These are phyloP conservation scores for Noccaea caerulescens DNA, from an alignment of 345 rosid species.

Conservation along the genomic window DNA sequence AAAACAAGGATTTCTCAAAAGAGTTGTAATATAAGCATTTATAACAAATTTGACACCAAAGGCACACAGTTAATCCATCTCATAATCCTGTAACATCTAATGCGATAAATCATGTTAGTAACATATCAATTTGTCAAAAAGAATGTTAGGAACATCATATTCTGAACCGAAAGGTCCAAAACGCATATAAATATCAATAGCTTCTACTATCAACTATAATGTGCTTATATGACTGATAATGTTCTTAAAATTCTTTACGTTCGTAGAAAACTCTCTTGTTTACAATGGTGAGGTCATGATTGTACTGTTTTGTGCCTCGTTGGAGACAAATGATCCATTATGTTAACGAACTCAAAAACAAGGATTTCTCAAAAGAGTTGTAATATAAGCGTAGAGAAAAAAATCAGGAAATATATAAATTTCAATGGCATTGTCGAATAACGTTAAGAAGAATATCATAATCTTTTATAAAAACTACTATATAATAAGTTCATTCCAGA, in stretches of 20 bases:
- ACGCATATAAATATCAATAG: not conserved
- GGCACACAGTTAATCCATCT: not conserved
- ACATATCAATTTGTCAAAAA: too few species aligned
- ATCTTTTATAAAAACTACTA: not conserved
- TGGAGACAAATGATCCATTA: not conserved
- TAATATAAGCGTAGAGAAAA: not conserved
- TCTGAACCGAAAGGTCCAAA: not conserved
- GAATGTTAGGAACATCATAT: not conserved
- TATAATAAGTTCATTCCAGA: constrained; percentile 12
- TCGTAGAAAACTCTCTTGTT: not conserved
- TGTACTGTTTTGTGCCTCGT: not conserved
- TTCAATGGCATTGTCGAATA: not conserved
- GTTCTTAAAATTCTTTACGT: not conserved
- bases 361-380: not conserved
- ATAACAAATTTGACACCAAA: not conserved
- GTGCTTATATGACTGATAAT: constrained; percentile 11
- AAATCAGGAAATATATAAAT: not conserved
- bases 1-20: not conserved
- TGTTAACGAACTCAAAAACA: not conserved
- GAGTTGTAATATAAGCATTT: not conserved
- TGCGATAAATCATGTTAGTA: not conserved
- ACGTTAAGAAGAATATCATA: constrained; percentile 5
- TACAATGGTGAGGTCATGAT: constrained; percentile 6
- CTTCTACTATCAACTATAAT: not conserved
- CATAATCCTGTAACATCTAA: not conserved